Evolutionary conservation across 2,329 filamentous ascomycete species (phyloP).

Genomic region (Neoarthrinium moseri): DNA sequence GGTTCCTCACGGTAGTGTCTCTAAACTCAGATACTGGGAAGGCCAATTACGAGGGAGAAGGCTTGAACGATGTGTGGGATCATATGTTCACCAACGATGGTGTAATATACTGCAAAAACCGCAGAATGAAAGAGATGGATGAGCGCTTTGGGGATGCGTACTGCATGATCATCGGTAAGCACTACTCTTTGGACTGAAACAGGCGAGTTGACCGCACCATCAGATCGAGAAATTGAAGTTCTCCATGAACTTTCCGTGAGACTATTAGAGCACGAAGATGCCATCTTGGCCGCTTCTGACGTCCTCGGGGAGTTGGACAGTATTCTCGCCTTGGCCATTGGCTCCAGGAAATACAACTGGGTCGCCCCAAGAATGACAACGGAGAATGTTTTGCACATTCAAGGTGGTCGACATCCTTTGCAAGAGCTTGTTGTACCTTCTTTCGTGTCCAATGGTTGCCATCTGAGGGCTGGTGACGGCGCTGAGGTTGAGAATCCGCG

Average conservation of each 20-base stretch:
- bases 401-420: slow-evolving; percentile 79
- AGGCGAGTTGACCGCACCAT: background rate
- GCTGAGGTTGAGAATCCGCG: slow-evolving; percentile 15
- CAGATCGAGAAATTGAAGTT: slow-evolving; percentile 87
- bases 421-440: slow-evolving; percentile 80
- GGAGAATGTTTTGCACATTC: slow-evolving; percentile 70
- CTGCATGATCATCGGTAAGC: slow-evolving; percentile 73
- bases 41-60: slow-evolving; percentile 63
- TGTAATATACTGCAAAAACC: slow-evolving; percentile 83
- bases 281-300: slow-evolving; percentile 70
- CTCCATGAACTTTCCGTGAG: slow-evolving; percentile 72
- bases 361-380: slow-evolving; percentile 66
- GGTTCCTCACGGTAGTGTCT: slow-evolving; percentile 78
- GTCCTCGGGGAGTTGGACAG: slow-evolving; percentile 86
- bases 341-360: slow-evolving; percentile 73
- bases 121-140: slow-evolving; percentile 78
- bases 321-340: slow-evolving; percentile 75
- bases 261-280: slow-evolving; percentile 66
- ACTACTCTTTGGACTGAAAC: background rate
- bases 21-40: slow-evolving; percentile 57
- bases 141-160: slow-evolving; percentile 81
- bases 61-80: slow-evolving; percentile 65
- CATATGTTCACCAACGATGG: slow-evolving; percentile 72
- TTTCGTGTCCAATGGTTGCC: slow-evolving; percentile 81
- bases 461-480: slow-evolving; percentile 60